phyloP scores from a whole-genome alignment of 2,329 filamentous ascomycete genomes.

The Dryadomyces quercus-mongolicae region DNA sequence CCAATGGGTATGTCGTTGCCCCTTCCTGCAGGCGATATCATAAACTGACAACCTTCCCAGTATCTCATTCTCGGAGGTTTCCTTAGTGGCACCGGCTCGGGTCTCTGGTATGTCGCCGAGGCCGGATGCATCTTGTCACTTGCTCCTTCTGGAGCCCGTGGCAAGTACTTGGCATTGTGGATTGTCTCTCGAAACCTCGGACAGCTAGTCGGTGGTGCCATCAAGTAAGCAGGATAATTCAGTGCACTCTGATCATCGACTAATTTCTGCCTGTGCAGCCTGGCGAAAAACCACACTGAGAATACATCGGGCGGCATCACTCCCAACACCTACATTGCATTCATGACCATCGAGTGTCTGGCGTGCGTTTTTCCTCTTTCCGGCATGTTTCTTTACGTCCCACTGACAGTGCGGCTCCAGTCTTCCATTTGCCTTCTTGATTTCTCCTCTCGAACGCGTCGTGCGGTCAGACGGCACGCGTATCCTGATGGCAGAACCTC shows the following conservation, averaged over 20 bases:
- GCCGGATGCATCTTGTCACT: constrained; percentile 4
- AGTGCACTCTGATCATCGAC: background rate
- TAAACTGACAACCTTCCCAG: background rate
- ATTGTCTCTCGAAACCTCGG: constrained; percentile 4
- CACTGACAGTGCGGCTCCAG: background rate
- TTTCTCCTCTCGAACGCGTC: background rate
- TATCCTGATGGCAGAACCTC: background rate
- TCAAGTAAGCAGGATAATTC: background rate
- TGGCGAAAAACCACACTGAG: background rate
- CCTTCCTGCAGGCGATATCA: background rate
- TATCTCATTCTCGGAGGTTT: constrained; percentile 3
- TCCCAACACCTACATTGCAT: constrained; percentile 3
- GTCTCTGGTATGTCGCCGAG: constrained; percentile 4
- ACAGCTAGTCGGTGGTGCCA: constrained; percentile 1
- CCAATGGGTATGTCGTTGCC: background rate
- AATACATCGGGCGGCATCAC: background rate
- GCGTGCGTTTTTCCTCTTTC: background rate
- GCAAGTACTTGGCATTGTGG: constrained; percentile 4
- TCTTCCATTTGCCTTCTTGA: constrained; percentile 1
- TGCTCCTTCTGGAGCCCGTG: background rate
- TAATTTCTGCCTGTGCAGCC: background rate
- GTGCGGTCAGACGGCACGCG: background rate
- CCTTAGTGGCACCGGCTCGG: background rate
- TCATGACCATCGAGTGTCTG: constrained; percentile 1
- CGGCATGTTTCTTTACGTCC: background rate